A percentile compares a stretch with the other conserved stretches of the same genome.
Evolutionary conservation across 495 filamentous ascomycete species (phyloP).

Genomic region (Parmelia sp.): DNA sequence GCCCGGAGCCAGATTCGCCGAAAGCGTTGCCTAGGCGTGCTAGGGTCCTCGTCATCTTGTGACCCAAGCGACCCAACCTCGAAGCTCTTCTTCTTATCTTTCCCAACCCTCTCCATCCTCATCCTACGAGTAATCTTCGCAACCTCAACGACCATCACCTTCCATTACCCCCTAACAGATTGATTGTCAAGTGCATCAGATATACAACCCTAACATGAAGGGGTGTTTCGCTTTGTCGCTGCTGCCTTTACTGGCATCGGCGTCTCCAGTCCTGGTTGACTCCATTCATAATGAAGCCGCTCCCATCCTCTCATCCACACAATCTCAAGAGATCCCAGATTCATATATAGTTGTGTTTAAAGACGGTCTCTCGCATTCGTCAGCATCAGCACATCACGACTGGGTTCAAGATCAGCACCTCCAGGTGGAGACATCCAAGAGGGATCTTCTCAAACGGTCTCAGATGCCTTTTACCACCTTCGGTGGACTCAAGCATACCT

Average conservation of each 20-base stretch:
- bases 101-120: conserved; percentile 38
- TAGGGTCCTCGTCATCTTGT: not conserved
- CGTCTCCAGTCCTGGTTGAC: conserved; percentile 69
- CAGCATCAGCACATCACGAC: conserved; percentile 69
- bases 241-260: conserved; percentile 60
- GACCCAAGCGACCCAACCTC: not conserved
- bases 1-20: not conserved
- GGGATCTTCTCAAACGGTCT: conserved; percentile 84
- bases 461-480: conserved; percentile 68
- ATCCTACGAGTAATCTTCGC: conserved; percentile 28
- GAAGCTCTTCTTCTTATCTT: conserved; percentile 40
- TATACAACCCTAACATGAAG: conserved; percentile 58
- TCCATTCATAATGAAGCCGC: conserved; percentile 82
- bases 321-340: conserved; percentile 72
- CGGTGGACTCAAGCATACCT: conserved; percentile 87
- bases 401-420: conserved; percentile 87
- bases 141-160: conserved; percentile 14
- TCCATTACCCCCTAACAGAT: conserved; percentile 18
- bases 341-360: conserved; percentile 99
- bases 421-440: conserved; percentile 50
- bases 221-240: conserved; percentile 57
- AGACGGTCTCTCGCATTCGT: conserved; percentile 68
- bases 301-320: conserved; percentile 75
- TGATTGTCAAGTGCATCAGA: conserved; percentile 19
- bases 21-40: not conserved